These are phyloP conservation scores for Paramyrothecium sp. DNA, from an alignment of 2,329 filamentous ascomycete genomes.

Conservation along the genomic window DNA sequence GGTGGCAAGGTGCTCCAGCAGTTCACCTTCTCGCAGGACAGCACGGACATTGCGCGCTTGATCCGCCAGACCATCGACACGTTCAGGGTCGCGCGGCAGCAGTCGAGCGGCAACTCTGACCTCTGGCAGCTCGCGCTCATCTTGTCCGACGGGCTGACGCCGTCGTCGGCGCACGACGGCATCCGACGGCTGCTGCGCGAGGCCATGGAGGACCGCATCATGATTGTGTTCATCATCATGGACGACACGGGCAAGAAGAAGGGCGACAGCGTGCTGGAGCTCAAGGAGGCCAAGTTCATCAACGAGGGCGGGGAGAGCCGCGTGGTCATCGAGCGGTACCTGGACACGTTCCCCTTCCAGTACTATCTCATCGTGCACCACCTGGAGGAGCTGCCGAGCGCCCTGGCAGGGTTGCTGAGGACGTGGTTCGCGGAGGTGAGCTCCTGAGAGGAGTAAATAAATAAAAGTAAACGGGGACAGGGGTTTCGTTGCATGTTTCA, in stretches of 20 bases:
- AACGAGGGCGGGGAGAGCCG: constrained; percentile 62
- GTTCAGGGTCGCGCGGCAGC: constrained; percentile 74
- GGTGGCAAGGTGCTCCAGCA: constrained; percentile 81
- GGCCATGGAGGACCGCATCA: constrained; percentile 90
- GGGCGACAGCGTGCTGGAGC: constrained; percentile 75
- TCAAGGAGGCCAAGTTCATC: constrained; percentile 83
- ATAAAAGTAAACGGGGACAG: background rate
- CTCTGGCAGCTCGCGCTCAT: constrained; percentile 95
- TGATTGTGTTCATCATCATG: constrained; percentile 97
- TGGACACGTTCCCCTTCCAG: constrained; percentile 94
- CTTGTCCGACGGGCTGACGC: constrained; percentile 90
- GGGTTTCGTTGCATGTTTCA: background rate
- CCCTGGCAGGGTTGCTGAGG: constrained; percentile 82
- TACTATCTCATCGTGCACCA: constrained; percentile 96
- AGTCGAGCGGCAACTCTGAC: constrained; percentile 58
- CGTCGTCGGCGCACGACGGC: constrained; percentile 73
- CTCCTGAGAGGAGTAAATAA: constrained; percentile 22
- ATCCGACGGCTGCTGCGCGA: constrained; percentile 81
- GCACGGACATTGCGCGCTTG: constrained; percentile 81
- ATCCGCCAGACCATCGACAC: constrained; percentile 75
- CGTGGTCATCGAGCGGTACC: constrained; percentile 83
- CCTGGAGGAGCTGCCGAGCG: constrained; percentile 84
- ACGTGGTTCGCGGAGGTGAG: constrained; percentile 88
- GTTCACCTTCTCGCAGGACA: constrained; percentile 81
- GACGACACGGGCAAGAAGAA: constrained; percentile 56